phyloP scores from a whole-genome alignment of 176 grass and related monocot species.

The Miscanthus lutarioriparius region DNA sequence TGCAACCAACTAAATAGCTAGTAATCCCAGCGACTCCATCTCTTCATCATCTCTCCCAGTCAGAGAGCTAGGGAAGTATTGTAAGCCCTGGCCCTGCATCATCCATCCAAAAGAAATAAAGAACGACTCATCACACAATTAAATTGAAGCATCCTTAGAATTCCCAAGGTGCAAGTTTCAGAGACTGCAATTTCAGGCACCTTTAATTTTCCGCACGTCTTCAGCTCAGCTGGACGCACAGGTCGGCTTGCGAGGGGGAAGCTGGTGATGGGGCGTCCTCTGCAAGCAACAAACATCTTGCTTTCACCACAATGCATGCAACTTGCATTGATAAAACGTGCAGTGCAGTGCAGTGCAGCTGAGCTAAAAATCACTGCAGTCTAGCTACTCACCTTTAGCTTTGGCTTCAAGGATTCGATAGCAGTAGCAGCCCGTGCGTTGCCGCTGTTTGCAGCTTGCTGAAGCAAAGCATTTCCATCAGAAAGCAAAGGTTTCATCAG shows the following conservation, averaged over 20 bases:
- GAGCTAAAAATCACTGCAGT: not conserved
- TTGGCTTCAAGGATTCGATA: conserved; percentile 89
- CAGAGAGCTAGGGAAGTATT: not conserved
- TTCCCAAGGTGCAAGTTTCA: not conserved
- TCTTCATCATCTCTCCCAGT: not conserved
- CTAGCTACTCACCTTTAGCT: conserved; percentile 67
- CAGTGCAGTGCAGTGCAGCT: conserved; percentile 9
- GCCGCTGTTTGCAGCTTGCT: conserved; percentile 74
- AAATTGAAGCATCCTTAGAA: not conserved
- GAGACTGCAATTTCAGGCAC: not conserved
- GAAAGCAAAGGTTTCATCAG: conserved; percentile 1
- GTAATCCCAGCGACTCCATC: not conserved
- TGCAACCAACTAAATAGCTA: not conserved
- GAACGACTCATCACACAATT: too few relatives aligned
- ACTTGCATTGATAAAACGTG: conserved; percentile 14
- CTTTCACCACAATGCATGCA: not conserved
- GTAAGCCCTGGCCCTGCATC: not conserved
- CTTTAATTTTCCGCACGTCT: not conserved
- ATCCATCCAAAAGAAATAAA: not conserved
- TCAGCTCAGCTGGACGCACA: conserved; percentile 49
- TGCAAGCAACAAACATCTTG: conserved; percentile 36
- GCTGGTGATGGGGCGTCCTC: conserved; percentile 84
- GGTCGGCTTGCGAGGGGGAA: conserved; percentile 86
- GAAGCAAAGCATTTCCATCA: conserved; percentile 40
- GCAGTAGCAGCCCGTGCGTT: conserved; percentile 49